Conservation (phyloP, 2,329 filamentous ascomycete genomes). For the Aureobasidium sp. region DNA sequence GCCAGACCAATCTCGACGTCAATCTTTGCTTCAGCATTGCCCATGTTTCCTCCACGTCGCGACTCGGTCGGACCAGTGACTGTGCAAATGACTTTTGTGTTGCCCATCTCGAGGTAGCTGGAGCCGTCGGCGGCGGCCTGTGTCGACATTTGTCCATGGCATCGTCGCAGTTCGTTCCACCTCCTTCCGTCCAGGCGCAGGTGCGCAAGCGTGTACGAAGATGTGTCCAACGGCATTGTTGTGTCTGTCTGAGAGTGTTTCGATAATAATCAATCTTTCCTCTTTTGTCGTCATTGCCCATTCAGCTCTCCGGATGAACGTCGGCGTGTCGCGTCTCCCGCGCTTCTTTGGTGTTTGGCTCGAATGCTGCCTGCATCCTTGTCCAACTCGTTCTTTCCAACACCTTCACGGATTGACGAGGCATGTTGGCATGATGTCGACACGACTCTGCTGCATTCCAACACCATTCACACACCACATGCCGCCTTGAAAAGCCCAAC, state of each 20-base stretch:
- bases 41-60: conserved; percentile 37
- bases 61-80: conserved; percentile 77
- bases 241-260: conserved; percentile 9
- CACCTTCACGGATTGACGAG: not conserved
- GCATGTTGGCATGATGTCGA: not conserved
- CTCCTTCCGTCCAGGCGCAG: conserved; percentile 62
- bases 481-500: not conserved
- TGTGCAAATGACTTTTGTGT: conserved; percentile 93
- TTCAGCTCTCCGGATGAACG: not conserved
- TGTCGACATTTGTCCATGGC: conserved; percentile 83
- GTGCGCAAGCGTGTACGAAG: conserved; percentile 79
- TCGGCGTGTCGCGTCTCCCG: not conserved
- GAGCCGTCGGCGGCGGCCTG: conserved; percentile 90
- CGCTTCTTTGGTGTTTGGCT: not conserved
- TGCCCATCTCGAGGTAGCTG: conserved; percentile 91
- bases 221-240: conserved; percentile 90
- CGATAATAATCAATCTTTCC: not conserved
- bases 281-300: conserved; percentile 6
- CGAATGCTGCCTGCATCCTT: not conserved
- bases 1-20: conserved; percentile 77
- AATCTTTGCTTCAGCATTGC: conserved; percentile 55
- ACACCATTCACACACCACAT: not conserved
- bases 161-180: conserved; percentile 92
- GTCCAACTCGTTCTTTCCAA: not conserved
- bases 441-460: not conserved